Evolutionary conservation across 2,329 filamentous ascomycete species (phyloP), one percentile per base, ranked within the genome.

Genomic region (Stagonosporopsis tanaceti): DNA sequence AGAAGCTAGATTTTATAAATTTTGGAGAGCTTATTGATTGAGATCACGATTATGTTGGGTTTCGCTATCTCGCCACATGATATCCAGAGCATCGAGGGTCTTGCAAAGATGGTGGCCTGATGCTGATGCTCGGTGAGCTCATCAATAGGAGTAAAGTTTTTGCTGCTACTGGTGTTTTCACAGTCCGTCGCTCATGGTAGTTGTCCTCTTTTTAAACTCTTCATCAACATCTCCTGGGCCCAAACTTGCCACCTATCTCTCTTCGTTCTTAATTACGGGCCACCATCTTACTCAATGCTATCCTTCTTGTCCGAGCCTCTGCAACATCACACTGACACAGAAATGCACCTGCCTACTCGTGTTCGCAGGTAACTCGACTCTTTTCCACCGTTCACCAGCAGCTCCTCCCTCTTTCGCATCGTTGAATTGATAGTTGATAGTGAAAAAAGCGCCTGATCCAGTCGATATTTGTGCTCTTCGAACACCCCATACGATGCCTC

Each of bases 211-310:
- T 20, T 20, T 20, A 3, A 20, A 20, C 20, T 20, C 20, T 20
- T 20, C 20, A 20, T 20, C 20, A 20, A 20, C 14, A 15, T 46
- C 27, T 11, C 4, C 34, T 20, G 37, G 14, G 1, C 52, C 53
- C 17, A 59, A 37, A 30, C 37, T 50, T 15, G 25, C 40, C 34
- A 64, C 17, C 67, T 65, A 67, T 34, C 62, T 57, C 61, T 57
- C 59, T 68, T 62, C 4, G 52, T 56, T 53, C 15, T 48, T 44
- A 20, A 69, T 46, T 6, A 35, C 61, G 57, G 69, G 59, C 27
- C 53, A 61, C 63, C 63, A 70, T 38, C 60, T 59, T 17, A 69
- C 50, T 4, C 51, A 14, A 22, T 32, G 48, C 66, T 62, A 68
- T 1, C 45, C 42, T 11, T 66, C 59, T 9, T 50, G 48, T 15